Base-by-base conservation (phyloP, 2,329 filamentous ascomycete genomes). In the Pestalotiopsis sp. region DNA sequence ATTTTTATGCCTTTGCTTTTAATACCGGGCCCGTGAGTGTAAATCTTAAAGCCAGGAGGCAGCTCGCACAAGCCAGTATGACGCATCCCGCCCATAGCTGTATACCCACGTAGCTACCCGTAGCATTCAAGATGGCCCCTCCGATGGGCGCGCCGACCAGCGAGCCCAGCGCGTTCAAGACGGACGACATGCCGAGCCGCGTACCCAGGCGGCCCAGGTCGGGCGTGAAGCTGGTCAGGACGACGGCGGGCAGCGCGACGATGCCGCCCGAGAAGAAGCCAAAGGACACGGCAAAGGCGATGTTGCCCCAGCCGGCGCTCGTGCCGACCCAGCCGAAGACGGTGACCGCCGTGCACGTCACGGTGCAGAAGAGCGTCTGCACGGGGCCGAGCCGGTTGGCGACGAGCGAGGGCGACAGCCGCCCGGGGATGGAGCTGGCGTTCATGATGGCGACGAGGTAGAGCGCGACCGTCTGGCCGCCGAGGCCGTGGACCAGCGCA, bases 371-470 rank as follows among this genome's bases (percentile, higher is more conserved):
- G 20, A 76, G 69, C 1, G 80, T 79, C 66, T 84, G 80, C 14
- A 86, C 71, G 2, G 81, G 76, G 0, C 84, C 84, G 49, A 83
- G 69, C 36, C 73, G 75, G 64, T 82, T 80, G 0, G 83, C 83
- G 4, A 87, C 69, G 7, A 83, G 78, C 3, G 82, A 82, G 0
- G 84, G 85, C 0, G 85, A 73, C 1, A 87, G 77, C 6, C 86
- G 82, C 0, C 86, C 86, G 7, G 84, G 78, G 7, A 86, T 78
- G 0, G 84, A 84, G 0, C 83, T 81, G 1, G 82, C 84, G 74
- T 87, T 88, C 64, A 87, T 80, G 61, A 88, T 83, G 2, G 86
- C 77, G 4, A 88, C 76, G 27, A 87, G 78, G 69, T 87, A 86
- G 17, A 79, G 76, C 1, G 80, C 80, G 4, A 85, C 72, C 25